phyloP scores from a whole-genome alignment of 805 yeast genomes.

The Vanderwaltozyma yarrowii region DNA sequence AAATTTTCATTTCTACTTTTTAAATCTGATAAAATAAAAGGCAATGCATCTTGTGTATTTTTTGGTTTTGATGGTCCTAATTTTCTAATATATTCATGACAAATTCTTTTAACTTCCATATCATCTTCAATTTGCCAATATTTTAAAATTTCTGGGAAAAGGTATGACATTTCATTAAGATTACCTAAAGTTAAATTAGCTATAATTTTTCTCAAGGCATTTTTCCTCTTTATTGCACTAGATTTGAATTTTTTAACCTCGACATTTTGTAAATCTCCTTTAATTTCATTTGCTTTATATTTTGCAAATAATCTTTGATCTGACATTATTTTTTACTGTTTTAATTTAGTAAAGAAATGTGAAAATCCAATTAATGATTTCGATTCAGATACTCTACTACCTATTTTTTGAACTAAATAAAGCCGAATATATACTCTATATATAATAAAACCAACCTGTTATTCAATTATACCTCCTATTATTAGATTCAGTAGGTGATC shows the following conservation, averaged over 20 bases:
- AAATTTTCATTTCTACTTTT: slow-evolving; percentile 37
- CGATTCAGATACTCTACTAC: too few species aligned
- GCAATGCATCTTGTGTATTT: slow-evolving; percentile 45
- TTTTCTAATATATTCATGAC: slow-evolving; percentile 53
- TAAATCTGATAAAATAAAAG: slow-evolving; percentile 44
- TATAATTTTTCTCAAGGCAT: slow-evolving; percentile 57
- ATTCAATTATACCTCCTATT: too few species aligned
- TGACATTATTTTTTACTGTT: not conserved
- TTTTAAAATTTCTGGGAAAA: slow-evolving; percentile 53
- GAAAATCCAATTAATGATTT: not conserved
- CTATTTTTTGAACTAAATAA: too few species aligned
- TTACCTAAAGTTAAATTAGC: slow-evolving; percentile 81
- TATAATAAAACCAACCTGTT: too few species aligned
- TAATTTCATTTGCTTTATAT: slow-evolving; percentile 28
- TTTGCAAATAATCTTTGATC: slow-evolving; percentile 25
- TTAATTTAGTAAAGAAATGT: too few species aligned
- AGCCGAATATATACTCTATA: too few species aligned
- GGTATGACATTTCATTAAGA: slow-evolving; percentile 50
- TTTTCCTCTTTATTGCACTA: slow-evolving; percentile 31
- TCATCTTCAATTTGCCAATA: slow-evolving; percentile 50
- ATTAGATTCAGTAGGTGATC: too few species aligned
- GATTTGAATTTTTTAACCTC: slow-evolving; percentile 34
- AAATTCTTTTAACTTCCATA: slow-evolving; percentile 58
- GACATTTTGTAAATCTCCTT: slow-evolving; percentile 24
- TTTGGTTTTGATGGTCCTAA: slow-evolving; percentile 52